Evolutionary conservation across 2,329 filamentous ascomycete species (phyloP).

Genomic region (Neofusicoccum cordaticola): DNA sequence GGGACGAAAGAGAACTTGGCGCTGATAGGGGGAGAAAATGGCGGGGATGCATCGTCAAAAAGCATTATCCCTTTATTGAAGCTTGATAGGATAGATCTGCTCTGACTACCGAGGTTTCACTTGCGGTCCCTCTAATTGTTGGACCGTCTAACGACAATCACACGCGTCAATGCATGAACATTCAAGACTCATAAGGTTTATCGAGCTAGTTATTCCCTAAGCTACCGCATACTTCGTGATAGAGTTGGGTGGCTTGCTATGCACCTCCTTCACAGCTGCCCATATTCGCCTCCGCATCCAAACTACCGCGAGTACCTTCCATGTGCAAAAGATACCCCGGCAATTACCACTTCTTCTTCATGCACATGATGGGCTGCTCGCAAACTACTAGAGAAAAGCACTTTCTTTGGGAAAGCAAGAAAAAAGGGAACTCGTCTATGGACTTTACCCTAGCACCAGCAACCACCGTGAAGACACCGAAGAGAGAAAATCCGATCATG

Average conservation of each 20-base stretch:
- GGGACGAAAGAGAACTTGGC: neutral
- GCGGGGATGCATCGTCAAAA: neutral
- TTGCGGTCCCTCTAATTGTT: neutral
- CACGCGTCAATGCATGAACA: neutral
- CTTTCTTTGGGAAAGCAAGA: slow-evolving; percentile 6
- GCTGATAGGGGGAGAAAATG: neutral
- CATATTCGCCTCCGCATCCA: neutral
- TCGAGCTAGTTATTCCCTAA: slow-evolving; percentile 7
- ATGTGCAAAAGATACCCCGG: neutral
- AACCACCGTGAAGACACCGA: slow-evolving; percentile 12
- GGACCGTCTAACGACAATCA: neutral
- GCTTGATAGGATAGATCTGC: neutral
- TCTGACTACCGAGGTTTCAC: neutral
- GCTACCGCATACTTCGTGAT: slow-evolving; percentile 3
- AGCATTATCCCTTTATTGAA: neutral
- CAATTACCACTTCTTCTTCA: neutral
- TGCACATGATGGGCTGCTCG: neutral
- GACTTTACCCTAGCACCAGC: slow-evolving; percentile 13
- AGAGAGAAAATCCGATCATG: slow-evolving; percentile 11
- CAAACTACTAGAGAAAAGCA: slow-evolving; percentile 8
- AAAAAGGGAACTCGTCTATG: slow-evolving; percentile 12
- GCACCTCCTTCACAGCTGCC: neutral
- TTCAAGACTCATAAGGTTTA: neutral
- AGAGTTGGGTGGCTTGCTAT: neutral
- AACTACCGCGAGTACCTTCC: neutral